Evolutionary conservation across 768 basidiomycete species (phyloP).

Genomic region (Phaeolepiota aurea): DNA sequence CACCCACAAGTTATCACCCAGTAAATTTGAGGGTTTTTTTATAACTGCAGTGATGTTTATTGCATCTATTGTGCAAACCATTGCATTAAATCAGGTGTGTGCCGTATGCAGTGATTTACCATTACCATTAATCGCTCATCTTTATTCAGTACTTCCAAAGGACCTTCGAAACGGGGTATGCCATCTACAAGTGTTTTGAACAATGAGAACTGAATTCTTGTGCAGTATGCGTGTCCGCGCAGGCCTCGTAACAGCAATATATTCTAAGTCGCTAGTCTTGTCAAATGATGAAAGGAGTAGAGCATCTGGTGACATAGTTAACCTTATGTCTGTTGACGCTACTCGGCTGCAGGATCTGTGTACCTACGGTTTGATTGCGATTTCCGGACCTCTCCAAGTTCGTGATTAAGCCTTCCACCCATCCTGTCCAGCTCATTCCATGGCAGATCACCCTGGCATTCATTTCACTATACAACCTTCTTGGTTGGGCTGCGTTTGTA

Average conservation of each 20-base stretch:
- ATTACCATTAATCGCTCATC: background rate
- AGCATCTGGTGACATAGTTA: conserved; percentile 88
- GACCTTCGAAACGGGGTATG: conserved; percentile 62
- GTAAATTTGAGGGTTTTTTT: conserved; percentile 58
- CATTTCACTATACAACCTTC: conserved; percentile 78
- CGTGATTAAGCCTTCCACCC: conserved; percentile 5
- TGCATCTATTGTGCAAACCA: conserved; percentile 69
- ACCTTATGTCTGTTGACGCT: conserved; percentile 86
- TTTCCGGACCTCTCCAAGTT: conserved; percentile 84
- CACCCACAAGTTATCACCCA: conserved; percentile 16
- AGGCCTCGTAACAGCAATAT: conserved; percentile 80
- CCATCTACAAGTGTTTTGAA: background rate
- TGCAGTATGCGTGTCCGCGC: conserved; percentile 84
- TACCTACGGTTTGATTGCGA: conserved; percentile 73
- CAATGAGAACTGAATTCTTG: background rate
- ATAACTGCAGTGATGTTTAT: conserved; percentile 77
- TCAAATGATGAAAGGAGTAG: conserved; percentile 80
- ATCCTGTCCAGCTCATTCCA: background rate
- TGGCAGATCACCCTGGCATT: conserved; percentile 79
- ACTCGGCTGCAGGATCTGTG: conserved; percentile 74
- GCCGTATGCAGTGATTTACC: background rate
- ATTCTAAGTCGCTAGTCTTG: conserved; percentile 78
- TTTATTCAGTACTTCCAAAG: conserved; percentile 70
- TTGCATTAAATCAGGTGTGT: conserved; percentile 69
- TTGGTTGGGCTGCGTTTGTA: conserved; percentile 88